A percentile compares a stretch with the other conserved stretches of the same genome.
These are phyloP conservation scores for Hirschioporus abietinus DNA, from an alignment of 768 basidiomycete species.

Conservation along the genomic window DNA sequence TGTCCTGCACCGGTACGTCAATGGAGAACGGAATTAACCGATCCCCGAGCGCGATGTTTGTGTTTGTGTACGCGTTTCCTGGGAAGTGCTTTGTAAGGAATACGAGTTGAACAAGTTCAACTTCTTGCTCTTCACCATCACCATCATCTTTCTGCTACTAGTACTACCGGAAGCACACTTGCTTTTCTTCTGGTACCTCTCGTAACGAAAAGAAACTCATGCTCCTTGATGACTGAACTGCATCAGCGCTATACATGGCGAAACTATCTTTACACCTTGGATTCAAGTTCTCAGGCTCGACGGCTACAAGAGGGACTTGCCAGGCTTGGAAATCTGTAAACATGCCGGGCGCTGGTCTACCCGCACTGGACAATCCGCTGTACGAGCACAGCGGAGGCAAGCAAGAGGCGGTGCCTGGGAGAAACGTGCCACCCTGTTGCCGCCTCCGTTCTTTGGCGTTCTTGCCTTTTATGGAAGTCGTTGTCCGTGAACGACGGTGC, in stretches of 20 bases:
- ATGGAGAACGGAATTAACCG: not conserved
- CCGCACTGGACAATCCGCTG: not conserved
- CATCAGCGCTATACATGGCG: no score
- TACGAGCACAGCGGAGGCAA: not conserved
- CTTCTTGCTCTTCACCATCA: no score
- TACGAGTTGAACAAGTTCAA: no score
- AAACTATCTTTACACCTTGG: not conserved
- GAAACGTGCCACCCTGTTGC: not conserved
- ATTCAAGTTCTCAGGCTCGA: not conserved
- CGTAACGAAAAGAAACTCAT: no score
- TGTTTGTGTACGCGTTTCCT: not conserved
- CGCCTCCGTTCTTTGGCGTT: not conserved
- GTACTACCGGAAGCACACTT: no score
- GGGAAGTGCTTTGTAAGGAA: not conserved
- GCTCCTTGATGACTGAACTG: no score
- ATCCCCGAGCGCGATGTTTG: not conserved
- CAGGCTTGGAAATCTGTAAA: not conserved
- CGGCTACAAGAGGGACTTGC: not conserved
- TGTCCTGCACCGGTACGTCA: not conserved
- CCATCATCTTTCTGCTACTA: no score
- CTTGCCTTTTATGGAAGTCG: not conserved
- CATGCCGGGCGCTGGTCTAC: not conserved
- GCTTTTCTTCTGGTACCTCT: no score
- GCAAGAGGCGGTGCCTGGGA: constrained; percentile 1
- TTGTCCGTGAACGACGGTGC: not conserved